Percentiles rank a stretch among this genome's conserved stretches.
phyloP scores from a whole-genome alignment of 78 protist genomes.

The Dictyostelium firmibasis region DNA sequence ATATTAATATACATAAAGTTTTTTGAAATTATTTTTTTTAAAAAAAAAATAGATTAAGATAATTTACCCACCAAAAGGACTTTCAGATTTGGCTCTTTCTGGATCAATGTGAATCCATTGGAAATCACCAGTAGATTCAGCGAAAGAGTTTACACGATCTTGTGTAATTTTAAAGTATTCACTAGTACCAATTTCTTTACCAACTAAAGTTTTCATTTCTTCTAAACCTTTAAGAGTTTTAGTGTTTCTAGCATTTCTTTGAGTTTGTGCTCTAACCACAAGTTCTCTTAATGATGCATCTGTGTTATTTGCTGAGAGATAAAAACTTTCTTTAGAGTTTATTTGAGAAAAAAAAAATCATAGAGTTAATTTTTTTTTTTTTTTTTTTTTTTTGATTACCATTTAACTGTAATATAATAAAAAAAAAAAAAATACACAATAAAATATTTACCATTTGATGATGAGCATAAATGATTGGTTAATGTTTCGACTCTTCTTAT shows the following conservation, averaged over 20 bases:
- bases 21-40: too few species aligned
- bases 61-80: slow-evolving; percentile 80
- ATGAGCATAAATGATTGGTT: slow-evolving; percentile 18
- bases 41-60: too few species aligned
- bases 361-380: background rate
- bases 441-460: background rate
- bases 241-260: slow-evolving; percentile 29
- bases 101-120: slow-evolving; percentile 84
- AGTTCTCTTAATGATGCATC: slow-evolving; percentile 45
- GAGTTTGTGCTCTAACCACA: slow-evolving; percentile 56
- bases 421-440: background rate
- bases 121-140: slow-evolving; percentile 75
- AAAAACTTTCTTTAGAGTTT: background rate
- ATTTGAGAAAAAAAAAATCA: background rate
- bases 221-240: slow-evolving; percentile 38
- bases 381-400: background rate
- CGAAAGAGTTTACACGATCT: slow-evolving; percentile 74
- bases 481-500: slow-evolving; percentile 38
- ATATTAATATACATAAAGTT: too few species aligned
- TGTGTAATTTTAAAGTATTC: slow-evolving; percentile 70
- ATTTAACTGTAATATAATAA: background rate
- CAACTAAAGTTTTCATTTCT: slow-evolving; percentile 62
- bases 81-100: slow-evolving; percentile 63
- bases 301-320: slow-evolving; percentile 1
- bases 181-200: slow-evolving; percentile 70